A percentile compares a stretch with the other conserved stretches of the same genome.
These are phyloP conservation scores for Myxozyma sirexii DNA, from an alignment of 805 yeast species.

Conservation along the genomic window DNA sequence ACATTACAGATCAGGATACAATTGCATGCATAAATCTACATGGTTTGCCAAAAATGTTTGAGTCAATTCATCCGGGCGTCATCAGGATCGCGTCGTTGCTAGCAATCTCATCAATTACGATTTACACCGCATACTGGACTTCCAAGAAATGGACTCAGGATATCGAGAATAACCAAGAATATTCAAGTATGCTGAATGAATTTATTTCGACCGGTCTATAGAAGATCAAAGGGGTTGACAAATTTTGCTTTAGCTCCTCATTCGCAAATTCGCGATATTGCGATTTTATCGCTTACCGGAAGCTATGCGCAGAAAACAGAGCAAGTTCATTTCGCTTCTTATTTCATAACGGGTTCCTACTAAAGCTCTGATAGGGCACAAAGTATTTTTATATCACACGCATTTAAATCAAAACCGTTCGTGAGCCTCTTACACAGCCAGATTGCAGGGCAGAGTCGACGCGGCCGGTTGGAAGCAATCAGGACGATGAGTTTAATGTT, in stretches of 20 bases:
- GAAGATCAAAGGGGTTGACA: not conserved
- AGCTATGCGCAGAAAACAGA: not conserved
- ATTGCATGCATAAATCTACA: not conserved
- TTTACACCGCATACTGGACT: not conserved
- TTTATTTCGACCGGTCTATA: no score
- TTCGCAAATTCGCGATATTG: not conserved
- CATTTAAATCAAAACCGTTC: not conserved
- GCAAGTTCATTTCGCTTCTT: not conserved
- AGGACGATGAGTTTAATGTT: slow-evolving; percentile 1
- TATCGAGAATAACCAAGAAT: not conserved
- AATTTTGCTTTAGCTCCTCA: not conserved
- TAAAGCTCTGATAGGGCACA: not conserved
- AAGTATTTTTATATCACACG: not conserved
- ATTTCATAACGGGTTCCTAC: no score
- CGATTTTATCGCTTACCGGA: not conserved
- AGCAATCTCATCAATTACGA: not conserved
- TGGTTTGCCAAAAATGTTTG: not conserved
- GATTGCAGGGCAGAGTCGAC: not conserved
- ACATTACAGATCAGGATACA: no score
- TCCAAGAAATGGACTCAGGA: not conserved
- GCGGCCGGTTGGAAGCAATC: not conserved
- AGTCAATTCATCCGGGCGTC: not conserved
- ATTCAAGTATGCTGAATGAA: not conserved
- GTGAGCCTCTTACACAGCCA: not conserved
- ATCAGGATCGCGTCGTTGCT: not conserved